phyloP scores from a whole-genome alignment of 1,139 yeast genomes.

The Petasospora rhodanensis region DNA sequence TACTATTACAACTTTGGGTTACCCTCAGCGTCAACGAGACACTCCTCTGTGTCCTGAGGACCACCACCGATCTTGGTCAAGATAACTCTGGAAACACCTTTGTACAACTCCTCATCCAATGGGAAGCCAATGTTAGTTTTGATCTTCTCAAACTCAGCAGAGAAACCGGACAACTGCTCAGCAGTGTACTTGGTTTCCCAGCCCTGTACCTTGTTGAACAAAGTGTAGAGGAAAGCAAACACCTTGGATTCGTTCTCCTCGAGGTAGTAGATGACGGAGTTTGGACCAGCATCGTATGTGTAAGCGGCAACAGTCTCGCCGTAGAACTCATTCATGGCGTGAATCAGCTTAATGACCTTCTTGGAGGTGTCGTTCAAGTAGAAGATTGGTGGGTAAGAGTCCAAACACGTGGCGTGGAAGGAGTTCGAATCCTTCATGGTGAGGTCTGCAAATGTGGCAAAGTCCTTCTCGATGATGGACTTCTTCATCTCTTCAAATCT shows the following conservation, averaged over 20 bases:
- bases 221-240: conserved; percentile 51
- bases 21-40: conserved; percentile 49
- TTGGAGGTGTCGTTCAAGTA: conserved; percentile 95
- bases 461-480: conserved; percentile 67
- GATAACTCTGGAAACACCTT: conserved; percentile 78
- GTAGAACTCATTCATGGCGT: conserved; percentile 63
- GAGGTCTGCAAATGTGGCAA: conserved; percentile 74
- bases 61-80: conserved; percentile 86
- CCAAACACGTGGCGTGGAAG: conserved; percentile 95
- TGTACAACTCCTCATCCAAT: conserved; percentile 49
- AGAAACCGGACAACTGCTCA: conserved; percentile 26
- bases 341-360: conserved; percentile 76
- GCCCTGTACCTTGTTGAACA: conserved; percentile 59
- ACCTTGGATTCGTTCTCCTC: conserved; percentile 65
- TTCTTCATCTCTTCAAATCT: conserved; percentile 80
- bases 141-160: conserved; percentile 34
- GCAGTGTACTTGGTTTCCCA: conserved; percentile 49
- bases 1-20: conserved; percentile 29
- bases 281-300: conserved; percentile 99
- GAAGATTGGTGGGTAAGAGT: conserved; percentile 92
- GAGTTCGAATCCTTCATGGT: conserved; percentile 97
- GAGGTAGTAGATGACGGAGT: conserved; percentile 90
- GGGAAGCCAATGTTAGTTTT: conserved; percentile 32
- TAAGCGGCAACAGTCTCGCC: conserved; percentile 81
- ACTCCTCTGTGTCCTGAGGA: conserved; percentile 55